phyloP scores from a whole-genome alignment of 164 flowering plant species.

The Nymphaea thermarum region DNA sequence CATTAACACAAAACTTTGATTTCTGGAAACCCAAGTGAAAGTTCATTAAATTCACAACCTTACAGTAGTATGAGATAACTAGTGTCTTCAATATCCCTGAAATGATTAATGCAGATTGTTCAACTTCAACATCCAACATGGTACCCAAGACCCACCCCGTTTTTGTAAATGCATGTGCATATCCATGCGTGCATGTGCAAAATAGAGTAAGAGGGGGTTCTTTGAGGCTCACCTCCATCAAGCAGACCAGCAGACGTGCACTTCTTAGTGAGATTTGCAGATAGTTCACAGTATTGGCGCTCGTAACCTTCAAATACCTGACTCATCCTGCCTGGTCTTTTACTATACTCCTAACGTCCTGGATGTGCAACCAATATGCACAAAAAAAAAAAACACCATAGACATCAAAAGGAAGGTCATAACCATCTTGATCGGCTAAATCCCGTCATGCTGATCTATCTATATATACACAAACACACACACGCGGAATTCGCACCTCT shows the following conservation, averaged over 20 bases:
- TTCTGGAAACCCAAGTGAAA: too few relatives aligned
- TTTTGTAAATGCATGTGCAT: too few relatives aligned
- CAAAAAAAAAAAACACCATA: background rate
- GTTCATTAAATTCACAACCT: too few relatives aligned
- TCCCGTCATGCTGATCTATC: too few relatives aligned
- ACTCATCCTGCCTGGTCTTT: conserved; percentile 30
- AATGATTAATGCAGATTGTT: too few relatives aligned
- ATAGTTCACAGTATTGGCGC: conserved; percentile 71
- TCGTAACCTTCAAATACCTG: conserved; percentile 71
- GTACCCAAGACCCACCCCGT: too few relatives aligned
- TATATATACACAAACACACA: too few relatives aligned
- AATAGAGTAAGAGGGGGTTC: background rate
- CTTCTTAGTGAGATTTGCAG: conserved; percentile 55
- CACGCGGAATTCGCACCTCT: too few relatives aligned
- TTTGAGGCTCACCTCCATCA: conserved; percentile 43
- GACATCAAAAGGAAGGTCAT: too few relatives aligned
- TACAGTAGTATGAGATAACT: background rate
- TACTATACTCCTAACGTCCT: background rate
- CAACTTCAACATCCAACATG: too few relatives aligned
- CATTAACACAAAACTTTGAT: too few relatives aligned
- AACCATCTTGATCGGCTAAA: too few relatives aligned
- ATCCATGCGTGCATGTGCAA: background rate
- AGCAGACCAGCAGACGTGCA: conserved; percentile 49
- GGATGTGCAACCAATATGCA: background rate
- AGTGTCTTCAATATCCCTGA: background rate